These are phyloP conservation scores for Neurospora pannonica DNA, from an alignment of 495 filamentous ascomycete species.

Conservation along the genomic window DNA sequence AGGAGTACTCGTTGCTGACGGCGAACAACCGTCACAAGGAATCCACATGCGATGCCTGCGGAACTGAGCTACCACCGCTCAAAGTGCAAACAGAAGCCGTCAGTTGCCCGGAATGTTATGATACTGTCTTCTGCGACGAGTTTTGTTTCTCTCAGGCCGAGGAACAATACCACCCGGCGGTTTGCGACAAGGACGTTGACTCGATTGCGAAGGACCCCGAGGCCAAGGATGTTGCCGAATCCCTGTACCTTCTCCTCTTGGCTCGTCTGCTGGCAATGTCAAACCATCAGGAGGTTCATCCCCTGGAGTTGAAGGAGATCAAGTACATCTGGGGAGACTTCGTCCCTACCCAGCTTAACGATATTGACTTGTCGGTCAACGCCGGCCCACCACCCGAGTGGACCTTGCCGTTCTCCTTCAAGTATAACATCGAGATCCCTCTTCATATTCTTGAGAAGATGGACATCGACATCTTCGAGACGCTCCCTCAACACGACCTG, in stretches of 20 bases:
- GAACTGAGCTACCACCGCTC: constrained; percentile 58
- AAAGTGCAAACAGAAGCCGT: constrained; percentile 36
- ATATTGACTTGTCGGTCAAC: constrained; percentile 38
- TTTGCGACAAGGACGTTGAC: constrained; percentile 79
- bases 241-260: constrained; percentile 71
- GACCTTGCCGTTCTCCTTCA: constrained; percentile 83
- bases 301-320: constrained; percentile 71
- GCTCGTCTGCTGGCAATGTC: constrained; percentile 78
- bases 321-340: constrained; percentile 93
- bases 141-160: constrained; percentile 64
- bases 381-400: constrained; percentile 46
- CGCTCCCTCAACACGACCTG: constrained; percentile 57
- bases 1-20: constrained; percentile 70
- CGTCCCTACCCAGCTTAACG: constrained; percentile 37
- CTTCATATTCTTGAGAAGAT: constrained; percentile 84
- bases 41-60: constrained; percentile 78
- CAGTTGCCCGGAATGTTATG: constrained; percentile 64
- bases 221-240: constrained; percentile 58
- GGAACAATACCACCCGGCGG: constrained; percentile 67
- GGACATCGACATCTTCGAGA: constrained; percentile 74
- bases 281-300: constrained; percentile 69
- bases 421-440: constrained; percentile 70
- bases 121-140: constrained; percentile 78
- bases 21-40: constrained; percentile 76
- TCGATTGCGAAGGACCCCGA: constrained; percentile 71